A percentile compares a stretch with the other conserved stretches of the same genome.
Evolutionary conservation across 345 rosid genomes (phyloP).

Genomic region (Salix suchowensis): DNA sequence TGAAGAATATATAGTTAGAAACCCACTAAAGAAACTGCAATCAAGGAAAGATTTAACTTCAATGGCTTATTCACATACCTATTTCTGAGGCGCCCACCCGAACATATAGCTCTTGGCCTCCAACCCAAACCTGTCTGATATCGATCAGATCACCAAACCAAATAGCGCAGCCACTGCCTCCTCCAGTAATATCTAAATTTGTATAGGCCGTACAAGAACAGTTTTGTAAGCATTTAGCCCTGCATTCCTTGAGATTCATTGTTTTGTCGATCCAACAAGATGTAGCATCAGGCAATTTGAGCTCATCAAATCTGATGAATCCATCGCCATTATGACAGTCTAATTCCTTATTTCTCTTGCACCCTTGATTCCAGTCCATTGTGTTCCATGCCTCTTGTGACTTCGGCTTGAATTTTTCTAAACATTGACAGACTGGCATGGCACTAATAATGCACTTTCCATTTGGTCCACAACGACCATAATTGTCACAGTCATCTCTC

Average conservation of each 20-base stretch:
- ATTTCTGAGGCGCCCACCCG: conserved; percentile 12
- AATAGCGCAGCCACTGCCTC: conserved; percentile 14
- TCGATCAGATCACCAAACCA: conserved; percentile 14
- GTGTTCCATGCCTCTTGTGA: not conserved
- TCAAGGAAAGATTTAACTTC: not conserved
- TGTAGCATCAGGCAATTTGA: conserved; percentile 15
- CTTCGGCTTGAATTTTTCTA: not conserved
- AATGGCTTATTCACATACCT: conserved; percentile 3
- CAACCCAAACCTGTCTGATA: not conserved
- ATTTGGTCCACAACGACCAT: conserved; percentile 4
- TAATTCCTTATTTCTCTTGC: not conserved
- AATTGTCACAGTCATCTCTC: conserved; percentile 4
- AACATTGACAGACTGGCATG: not conserved
- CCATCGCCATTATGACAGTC: not conserved
- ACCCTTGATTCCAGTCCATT: not conserved
- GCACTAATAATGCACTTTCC: not conserved
- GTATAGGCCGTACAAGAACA: conserved; percentile 20
- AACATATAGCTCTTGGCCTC: conserved; percentile 4
- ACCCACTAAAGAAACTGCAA: not conserved
- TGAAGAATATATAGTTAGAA: not conserved
- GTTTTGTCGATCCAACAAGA: conserved; percentile 4
- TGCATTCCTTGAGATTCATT: conserved; percentile 16
- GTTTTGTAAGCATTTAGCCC: conserved; percentile 9
- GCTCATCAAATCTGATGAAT: not conserved
- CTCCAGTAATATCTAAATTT: not conserved